Percentiles rank a stretch among this genome's conserved stretches.
Conservation (phyloP, 2,329 filamentous ascomycete genomes). For the Trichoderma polysporum region DNA sequence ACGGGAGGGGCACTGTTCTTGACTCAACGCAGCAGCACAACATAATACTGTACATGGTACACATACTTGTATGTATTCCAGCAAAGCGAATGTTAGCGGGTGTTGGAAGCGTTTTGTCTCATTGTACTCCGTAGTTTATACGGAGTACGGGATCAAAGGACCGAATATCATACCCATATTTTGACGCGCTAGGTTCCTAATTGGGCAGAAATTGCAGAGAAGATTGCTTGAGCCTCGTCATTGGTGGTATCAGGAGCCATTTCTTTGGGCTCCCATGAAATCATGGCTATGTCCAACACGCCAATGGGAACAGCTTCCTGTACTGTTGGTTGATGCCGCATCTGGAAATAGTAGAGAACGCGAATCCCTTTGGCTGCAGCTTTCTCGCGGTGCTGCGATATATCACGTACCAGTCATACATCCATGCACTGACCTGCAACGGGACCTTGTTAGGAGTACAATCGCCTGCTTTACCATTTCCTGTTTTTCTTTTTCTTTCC, state of each 20-base stretch:
- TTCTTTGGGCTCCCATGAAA: not conserved
- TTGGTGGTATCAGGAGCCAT: not conserved
- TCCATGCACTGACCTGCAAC: not conserved
- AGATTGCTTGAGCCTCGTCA: not conserved
- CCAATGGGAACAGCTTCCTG: slow-evolving; percentile 7
- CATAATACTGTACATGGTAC: not conserved
- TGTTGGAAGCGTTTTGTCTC: not conserved
- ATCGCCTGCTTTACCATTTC: not conserved
- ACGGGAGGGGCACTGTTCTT: not conserved
- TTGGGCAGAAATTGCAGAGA: slow-evolving; percentile 1
- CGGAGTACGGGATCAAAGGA: slow-evolving; percentile 12
- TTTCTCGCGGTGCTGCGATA: too few species aligned
- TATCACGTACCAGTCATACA: too few species aligned
- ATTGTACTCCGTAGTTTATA: too few species aligned
- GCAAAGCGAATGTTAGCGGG: not conserved
- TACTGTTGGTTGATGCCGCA: not conserved
- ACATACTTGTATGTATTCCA: not conserved
- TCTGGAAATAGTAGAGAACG: not conserved
- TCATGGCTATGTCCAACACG: not conserved
- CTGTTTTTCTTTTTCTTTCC: not conserved
- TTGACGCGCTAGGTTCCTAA: not conserved
- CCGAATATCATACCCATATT: slow-evolving; percentile 15
- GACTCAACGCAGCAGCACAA: not conserved
- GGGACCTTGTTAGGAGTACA: not conserved
- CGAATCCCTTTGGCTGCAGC: too few species aligned